Evolutionary conservation across 2,329 filamentous ascomycete genomes (phyloP).

Genomic region (Rosellinia necatrix): DNA sequence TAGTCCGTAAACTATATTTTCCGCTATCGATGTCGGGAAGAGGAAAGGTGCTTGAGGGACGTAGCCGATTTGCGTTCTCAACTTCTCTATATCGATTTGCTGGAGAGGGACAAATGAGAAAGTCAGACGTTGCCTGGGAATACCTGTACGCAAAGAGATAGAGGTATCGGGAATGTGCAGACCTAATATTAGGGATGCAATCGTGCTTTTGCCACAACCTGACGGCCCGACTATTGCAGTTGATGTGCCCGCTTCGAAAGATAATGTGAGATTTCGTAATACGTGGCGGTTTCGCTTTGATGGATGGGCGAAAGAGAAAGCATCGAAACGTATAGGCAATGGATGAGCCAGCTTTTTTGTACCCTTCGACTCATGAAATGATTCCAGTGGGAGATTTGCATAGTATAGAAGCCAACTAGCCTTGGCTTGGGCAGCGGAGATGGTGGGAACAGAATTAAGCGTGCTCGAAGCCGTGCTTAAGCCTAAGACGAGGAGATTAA

Average conservation of each 20-base stretch:
- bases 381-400: slow-evolving; percentile 58
- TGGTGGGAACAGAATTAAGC: slow-evolving; percentile 77
- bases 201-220: slow-evolving; percentile 89
- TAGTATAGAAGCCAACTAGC: slow-evolving; percentile 75
- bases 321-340: slow-evolving; percentile 56
- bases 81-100: slow-evolving; percentile 61
- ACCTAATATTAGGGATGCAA: slow-evolving; percentile 74
- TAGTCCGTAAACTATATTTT: slow-evolving; percentile 85
- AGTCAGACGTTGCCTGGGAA: slow-evolving; percentile 50
- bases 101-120: slow-evolving; percentile 63
- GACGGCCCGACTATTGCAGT: slow-evolving; percentile 83
- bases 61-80: slow-evolving; percentile 67
- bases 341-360: slow-evolving; percentile 40
- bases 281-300: slow-evolving; percentile 53
- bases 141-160: neutral
- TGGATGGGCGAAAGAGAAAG: slow-evolving; percentile 75
- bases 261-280: slow-evolving; percentile 68
- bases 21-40: slow-evolving; percentile 76
- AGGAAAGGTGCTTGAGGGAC: slow-evolving; percentile 75
- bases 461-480: slow-evolving; percentile 74
- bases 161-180: slow-evolving; percentile 60
- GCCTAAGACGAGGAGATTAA: slow-evolving; percentile 83
- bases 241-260: slow-evolving; percentile 65
- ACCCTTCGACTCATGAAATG: slow-evolving; percentile 63
- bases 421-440: slow-evolving; percentile 73